Conservation (phyloP, 208 protist species). For the Zelonia costaricensis region DNA sequence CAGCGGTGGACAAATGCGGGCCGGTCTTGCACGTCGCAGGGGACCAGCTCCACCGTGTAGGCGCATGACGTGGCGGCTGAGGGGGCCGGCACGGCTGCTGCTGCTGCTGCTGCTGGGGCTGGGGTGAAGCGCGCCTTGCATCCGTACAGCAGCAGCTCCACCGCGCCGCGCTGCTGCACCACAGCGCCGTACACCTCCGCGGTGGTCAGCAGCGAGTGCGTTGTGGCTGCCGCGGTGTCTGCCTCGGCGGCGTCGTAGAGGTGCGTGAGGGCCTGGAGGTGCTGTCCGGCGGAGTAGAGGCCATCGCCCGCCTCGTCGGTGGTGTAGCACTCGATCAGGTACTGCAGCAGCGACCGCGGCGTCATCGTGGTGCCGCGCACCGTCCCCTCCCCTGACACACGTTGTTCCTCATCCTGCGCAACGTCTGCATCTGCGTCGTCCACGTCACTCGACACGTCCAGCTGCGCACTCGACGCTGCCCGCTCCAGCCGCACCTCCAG, state of each 20-base stretch:
- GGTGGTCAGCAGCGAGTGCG: slow-evolving; percentile 32
- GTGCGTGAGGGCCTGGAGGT: slow-evolving; percentile 10
- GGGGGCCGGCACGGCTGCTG: neutral
- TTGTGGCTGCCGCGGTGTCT: neutral
- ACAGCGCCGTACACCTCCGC: slow-evolving; percentile 37
- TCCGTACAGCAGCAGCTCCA: slow-evolving; percentile 59
- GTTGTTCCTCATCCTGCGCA: too few relatives aligned
- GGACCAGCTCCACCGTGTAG: slow-evolving; percentile 23
- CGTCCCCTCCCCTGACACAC: too few relatives aligned
- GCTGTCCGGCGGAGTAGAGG: slow-evolving; percentile 32
- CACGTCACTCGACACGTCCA: neutral
- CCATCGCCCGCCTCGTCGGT: slow-evolving; percentile 68
- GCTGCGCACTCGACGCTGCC: slow-evolving; percentile 3
- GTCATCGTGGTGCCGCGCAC: too few relatives aligned
- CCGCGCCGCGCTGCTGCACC: slow-evolving; percentile 57
- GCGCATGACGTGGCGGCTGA: neutral
- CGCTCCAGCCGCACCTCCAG: slow-evolving; percentile 64
- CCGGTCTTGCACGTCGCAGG: neutral
- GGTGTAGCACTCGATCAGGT: slow-evolving; percentile 47
- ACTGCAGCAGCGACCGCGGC: slow-evolving; percentile 29
- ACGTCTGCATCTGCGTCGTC: neutral
- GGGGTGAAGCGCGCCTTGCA: slow-evolving; percentile 31
- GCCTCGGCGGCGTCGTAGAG: slow-evolving; percentile 16
- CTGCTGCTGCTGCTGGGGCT: neutral
- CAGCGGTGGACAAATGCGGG: slow-evolving; percentile 5